Conservation (phyloP, 441 rosid species). For the Manihot esculenta region DNA sequence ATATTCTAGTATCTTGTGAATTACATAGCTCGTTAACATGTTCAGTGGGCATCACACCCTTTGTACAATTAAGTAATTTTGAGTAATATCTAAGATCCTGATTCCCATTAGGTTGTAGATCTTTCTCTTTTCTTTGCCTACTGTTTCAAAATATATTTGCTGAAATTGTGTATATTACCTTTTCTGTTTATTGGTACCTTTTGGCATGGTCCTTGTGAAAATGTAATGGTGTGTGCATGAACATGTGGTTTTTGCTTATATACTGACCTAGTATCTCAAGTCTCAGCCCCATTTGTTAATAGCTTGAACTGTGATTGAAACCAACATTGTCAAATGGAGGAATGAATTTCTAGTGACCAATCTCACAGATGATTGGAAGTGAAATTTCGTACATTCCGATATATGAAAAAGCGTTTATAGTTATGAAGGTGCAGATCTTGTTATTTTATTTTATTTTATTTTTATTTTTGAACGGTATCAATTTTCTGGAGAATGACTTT, state of each 20-base stretch:
- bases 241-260: not conserved
- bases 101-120: conserved; percentile 11
- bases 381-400: not conserved
- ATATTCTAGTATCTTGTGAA: conserved; percentile 43
- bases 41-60: conserved; percentile 19
- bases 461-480: too few relatives aligned
- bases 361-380: not conserved
- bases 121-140: not conserved
- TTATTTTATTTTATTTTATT: too few relatives aligned
- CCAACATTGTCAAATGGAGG: not conserved
- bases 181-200: not conserved
- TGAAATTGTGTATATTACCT: conserved; percentile 16
- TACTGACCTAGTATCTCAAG: not conserved
- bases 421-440: too few relatives aligned
- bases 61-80: conserved; percentile 39
- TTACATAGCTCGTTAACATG: conserved; percentile 28
- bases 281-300: not conserved
- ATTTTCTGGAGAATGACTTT: too few relatives aligned
- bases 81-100: conserved; percentile 17
- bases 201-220: not conserved
- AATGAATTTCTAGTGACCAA: not conserved
- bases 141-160: not conserved
- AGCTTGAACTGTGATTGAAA: not conserved
- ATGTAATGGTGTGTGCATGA: not conserved
- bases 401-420: too few relatives aligned